These are phyloP conservation scores for Tolypocladium inflatum DNA, from an alignment of 2,329 filamentous ascomycete genomes.

Conservation along the genomic window DNA sequence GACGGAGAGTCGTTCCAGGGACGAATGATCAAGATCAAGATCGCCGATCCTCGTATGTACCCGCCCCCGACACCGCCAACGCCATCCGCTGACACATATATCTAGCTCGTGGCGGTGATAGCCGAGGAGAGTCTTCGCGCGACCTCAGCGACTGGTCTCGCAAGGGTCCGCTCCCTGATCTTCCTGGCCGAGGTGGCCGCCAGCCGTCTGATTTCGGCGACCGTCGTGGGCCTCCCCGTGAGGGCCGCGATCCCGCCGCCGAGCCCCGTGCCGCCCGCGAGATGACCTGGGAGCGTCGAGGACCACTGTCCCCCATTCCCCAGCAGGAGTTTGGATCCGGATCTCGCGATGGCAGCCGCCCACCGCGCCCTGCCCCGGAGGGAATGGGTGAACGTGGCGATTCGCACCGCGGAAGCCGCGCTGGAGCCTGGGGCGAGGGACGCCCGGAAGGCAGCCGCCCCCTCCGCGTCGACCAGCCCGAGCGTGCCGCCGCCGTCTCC, in stretches of 20 bases:
- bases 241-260: conserved; percentile 36
- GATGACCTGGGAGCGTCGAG: conserved; percentile 89
- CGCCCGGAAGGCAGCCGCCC: conserved; percentile 70
- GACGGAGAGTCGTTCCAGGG: conserved; percentile 79
- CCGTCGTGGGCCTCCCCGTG: conserved; percentile 48
- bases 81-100: conserved; percentile 22
- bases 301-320: conserved; percentile 68
- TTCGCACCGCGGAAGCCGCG: conserved; percentile 53
- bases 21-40: conserved; percentile 83
- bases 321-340: conserved; percentile 38
- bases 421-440: conserved; percentile 68
- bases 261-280: conserved; percentile 59
- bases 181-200: conserved; percentile 44
- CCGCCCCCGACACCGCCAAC: neutral
- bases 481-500: conserved; percentile 70
- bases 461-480: conserved; percentile 63
- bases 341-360: conserved; percentile 46
- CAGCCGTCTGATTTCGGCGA: conserved; percentile 42
- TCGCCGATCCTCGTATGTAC: conserved; percentile 89
- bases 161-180: conserved; percentile 76
- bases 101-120: conserved; percentile 72
- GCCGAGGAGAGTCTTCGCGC: conserved; percentile 53
- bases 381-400: conserved; percentile 49
- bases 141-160: conserved; percentile 88
- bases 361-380: conserved; percentile 31